Evolutionary conservation across 2,329 filamentous ascomycete genomes (phyloP).

Genomic region (Neofusicoccum ribis): DNA sequence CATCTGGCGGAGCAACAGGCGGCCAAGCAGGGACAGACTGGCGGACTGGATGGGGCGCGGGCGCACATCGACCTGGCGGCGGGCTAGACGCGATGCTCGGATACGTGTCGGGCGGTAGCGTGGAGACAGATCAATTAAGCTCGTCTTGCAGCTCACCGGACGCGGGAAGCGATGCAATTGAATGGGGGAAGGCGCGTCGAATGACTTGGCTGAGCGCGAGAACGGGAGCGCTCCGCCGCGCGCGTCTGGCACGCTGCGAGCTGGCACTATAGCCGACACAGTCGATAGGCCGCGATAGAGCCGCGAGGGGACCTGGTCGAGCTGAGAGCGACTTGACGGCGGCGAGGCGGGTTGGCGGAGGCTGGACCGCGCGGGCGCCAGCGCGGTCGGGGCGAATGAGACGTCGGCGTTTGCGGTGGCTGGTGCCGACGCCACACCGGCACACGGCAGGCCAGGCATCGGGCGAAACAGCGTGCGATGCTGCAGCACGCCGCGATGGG

Average conservation of each 20-base stretch:
- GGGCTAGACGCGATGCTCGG: slow-evolving; percentile 25
- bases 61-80: slow-evolving; percentile 32
- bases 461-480: slow-evolving; percentile 3
- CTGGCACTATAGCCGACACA: not conserved
- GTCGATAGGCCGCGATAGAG: slow-evolving; percentile 8
- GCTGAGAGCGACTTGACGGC: slow-evolving; percentile 2
- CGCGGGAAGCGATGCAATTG: slow-evolving; percentile 17
- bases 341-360: not conserved
- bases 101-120: slow-evolving; percentile 4
- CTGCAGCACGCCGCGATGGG: not conserved
- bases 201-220: not conserved
- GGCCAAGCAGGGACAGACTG: slow-evolving; percentile 25
- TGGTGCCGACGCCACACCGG: slow-evolving; percentile 6
- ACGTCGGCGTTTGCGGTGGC: not conserved
- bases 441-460: not conserved
- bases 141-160: slow-evolving; percentile 1
- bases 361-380: not conserved
- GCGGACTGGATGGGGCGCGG: slow-evolving; percentile 17
- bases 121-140: slow-evolving; percentile 8
- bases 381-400: not conserved
- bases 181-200: not conserved
- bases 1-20: slow-evolving; percentile 53
- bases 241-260: not conserved
- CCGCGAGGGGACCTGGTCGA: slow-evolving; percentile 9
- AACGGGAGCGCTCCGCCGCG: not conserved